Evolutionary conservation across 2,329 filamentous ascomycete species (phyloP), one percentile per base, ranked within the genome.

Genomic region (Trichoderma guizhouense): DNA sequence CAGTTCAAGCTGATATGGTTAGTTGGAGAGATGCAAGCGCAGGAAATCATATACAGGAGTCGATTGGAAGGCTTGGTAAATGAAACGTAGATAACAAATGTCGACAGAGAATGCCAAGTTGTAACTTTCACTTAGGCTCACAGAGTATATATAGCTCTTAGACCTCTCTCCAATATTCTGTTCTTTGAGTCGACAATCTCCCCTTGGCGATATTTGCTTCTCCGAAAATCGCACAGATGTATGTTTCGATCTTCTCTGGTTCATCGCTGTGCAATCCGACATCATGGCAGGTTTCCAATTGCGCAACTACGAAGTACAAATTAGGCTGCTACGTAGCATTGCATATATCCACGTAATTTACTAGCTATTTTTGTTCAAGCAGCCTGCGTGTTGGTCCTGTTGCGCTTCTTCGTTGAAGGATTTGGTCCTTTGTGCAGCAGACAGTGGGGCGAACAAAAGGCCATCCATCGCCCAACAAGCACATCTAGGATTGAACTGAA

Each of bases 71-170:
- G 15, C 36, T 39, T 39, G 15, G 36, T 18, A 39, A 0, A 18
- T 18, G 36, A 39, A 39, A 39, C 15, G 7, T 39, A 18, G 0
- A 0, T 0, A 39, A 18, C 15, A 39, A 39, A 18, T 18, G 3
- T 39, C 2, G 15, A 39, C 1, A 39, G 0, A 39, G 15, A 3
- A 39, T 2, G 14, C 15, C 1, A 39, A 39, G 6, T 0, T 39
- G 0, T 8, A 39, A 18, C 3, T 18, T 39, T 8, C 15, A 7
- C 36, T 18, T 18, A 4, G 15, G 1, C 36, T 39, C 36, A 39
- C 7, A 8, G 34, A 1, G 34, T 14, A 36, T 0, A 36, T 0
- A 15, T 15, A 1, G 12, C 1, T 36, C 0, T 36, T 36, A 15
- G 5, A 36, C 11, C 1, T 2, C 6, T 36, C 0, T 36, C 15